A percentile compares a stretch with the other conserved stretches of the same genome.
Conservation (phyloP, 192 early-diverging fungal species). For the Coemansia umbellata region DNA sequence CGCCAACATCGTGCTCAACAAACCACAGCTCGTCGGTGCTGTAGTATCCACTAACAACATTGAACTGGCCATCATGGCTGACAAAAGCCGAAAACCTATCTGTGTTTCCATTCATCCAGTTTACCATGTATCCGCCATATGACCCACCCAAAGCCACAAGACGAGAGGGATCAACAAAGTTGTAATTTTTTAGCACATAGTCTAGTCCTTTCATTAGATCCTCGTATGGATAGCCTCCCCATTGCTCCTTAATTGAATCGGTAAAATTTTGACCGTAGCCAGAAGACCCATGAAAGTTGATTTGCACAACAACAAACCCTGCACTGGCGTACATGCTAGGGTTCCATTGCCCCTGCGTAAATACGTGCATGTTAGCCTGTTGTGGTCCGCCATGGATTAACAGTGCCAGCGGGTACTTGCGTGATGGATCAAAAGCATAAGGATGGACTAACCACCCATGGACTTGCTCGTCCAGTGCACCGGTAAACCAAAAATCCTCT, state of each 20-base stretch:
- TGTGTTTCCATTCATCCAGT: slow-evolving; percentile 77
- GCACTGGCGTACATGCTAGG: slow-evolving; percentile 68
- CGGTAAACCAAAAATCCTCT: slow-evolving; percentile 68
- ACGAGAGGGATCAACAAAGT: slow-evolving; percentile 56
- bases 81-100: slow-evolving; percentile 65
- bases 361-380: slow-evolving; percentile 58
- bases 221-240: slow-evolving; percentile 72
- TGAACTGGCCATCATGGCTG: slow-evolving; percentile 75
- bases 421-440: slow-evolving; percentile 48
- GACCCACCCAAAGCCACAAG: slow-evolving; percentile 70
- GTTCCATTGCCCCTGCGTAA: slow-evolving; percentile 64
- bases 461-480: slow-evolving; percentile 52
- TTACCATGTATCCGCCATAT: slow-evolving; percentile 82
- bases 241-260: slow-evolving; percentile 66
- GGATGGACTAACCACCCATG: slow-evolving; percentile 65
- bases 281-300: slow-evolving; percentile 78
- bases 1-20: slow-evolving; percentile 69
- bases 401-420: slow-evolving; percentile 70
- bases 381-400: slow-evolving; percentile 85
- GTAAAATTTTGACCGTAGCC: slow-evolving; percentile 77
- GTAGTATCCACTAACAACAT: slow-evolving; percentile 59
- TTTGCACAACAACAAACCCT: slow-evolving; percentile 64
- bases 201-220: slow-evolving; percentile 72
- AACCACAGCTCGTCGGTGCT: slow-evolving; percentile 80
- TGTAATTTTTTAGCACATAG: slow-evolving; percentile 50